These are phyloP conservation scores for Fonsecaea nubica DNA, from an alignment of 2,329 filamentous ascomycete genomes.

Conservation along the genomic window DNA sequence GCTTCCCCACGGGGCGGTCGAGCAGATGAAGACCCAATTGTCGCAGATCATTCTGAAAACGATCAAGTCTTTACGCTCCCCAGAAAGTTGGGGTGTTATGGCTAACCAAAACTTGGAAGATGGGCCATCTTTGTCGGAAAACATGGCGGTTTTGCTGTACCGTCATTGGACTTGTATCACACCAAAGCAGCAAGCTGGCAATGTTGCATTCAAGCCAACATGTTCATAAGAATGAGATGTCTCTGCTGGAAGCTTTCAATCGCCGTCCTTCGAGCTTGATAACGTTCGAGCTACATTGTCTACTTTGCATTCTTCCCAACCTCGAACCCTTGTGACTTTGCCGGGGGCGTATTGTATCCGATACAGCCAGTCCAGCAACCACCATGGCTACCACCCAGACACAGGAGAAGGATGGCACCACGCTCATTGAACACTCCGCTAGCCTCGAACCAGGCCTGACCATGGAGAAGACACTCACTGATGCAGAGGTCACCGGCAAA, in stretches of 20 bases:
- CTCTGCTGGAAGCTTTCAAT: neutral
- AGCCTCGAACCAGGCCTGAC: slow-evolving; percentile 43
- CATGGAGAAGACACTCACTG: slow-evolving; percentile 1
- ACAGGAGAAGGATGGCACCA: slow-evolving; percentile 5
- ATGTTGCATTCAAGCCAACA: neutral
- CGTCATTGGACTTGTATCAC: neutral
- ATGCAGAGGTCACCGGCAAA: slow-evolving; percentile 11
- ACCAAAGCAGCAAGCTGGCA: neutral
- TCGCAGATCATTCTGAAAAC: neutral
- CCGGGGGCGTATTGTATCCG: neutral
- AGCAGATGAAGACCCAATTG: neutral
- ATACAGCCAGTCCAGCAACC: neutral
- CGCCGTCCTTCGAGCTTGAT: neutral
- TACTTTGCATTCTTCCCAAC: neutral
- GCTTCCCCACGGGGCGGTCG: neutral
- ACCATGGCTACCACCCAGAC: neutral
- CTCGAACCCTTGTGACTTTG: neutral
- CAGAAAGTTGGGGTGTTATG: neutral
- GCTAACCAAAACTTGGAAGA: slow-evolving; percentile 1
- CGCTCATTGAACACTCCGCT: slow-evolving; percentile 1
- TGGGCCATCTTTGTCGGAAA: neutral
- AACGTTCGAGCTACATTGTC: neutral
- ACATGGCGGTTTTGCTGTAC: neutral
- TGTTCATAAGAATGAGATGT: neutral
- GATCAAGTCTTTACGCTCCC: neutral